Base-by-base conservation (phyloP, 2,329 filamentous ascomycete genomes). In the Cadophora luteo-olivacea region DNA sequence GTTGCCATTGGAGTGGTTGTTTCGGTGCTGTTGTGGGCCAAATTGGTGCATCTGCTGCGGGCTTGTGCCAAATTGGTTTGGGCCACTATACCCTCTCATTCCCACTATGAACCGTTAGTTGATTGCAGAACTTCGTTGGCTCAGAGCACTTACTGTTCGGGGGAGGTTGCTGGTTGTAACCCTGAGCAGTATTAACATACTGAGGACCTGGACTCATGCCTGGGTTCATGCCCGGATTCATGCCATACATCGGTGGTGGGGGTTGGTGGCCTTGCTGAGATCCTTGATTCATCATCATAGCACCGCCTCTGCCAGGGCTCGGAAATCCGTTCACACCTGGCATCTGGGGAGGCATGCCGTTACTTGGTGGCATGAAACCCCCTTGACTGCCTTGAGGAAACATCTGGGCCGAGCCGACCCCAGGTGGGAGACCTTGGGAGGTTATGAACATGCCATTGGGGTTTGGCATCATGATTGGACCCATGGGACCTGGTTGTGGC, bases 221-320 rank as follows among this genome's bases (percentile, higher is more conserved):
- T 54, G 91, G 91, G 75, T 90, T 91, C 80, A 90, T 86, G 65
- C 85, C 89, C 54, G 91, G 91, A 75, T 90, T 92, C 90, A 94
- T 92, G 29, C 69, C 91, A 83, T 87, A 94, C 81, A 84, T 88
- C 75, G 83, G 74, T 60, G 84, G 84, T 67, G 84, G 84, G 77
- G 84, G 84, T 67, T 84, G 84, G 78, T 97, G 93, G 51, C 94
- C 94, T 79, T 97, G 94, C 77, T 97, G 95, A 33, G 94, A 97
- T 66, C 93, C 93, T 81, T 97, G 93, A 73, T 94, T 94, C 76
- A 91, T 92, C 95, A 98, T 98, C 90, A 97, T 93, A 1, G 93
- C 91, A 14, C 96, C 93, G 33, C 90, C 89, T 60, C 94, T 88
- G 67, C 93, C 90, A 0, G 95, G 95, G 78, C 95, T 97, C n/a